Percentiles rank a stretch among this genome's conserved stretches.
Conservation (phyloP, 2,329 filamentous ascomycete genomes). For the Monilinia aucupariae region DNA sequence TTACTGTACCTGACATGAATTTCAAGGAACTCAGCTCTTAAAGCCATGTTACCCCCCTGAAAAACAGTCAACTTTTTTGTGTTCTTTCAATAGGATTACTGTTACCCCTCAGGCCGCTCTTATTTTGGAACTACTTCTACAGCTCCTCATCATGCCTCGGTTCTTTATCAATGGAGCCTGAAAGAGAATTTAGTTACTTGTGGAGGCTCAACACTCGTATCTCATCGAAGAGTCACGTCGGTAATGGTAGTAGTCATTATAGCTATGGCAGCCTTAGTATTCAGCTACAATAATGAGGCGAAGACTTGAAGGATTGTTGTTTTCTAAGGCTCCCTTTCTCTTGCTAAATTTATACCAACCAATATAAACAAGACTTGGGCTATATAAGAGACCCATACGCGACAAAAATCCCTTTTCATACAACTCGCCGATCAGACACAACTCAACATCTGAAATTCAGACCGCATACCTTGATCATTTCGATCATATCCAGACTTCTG, state of each 20-base stretch:
- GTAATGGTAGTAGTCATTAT: neutral
- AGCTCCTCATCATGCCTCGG: neutral
- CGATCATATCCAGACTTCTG: neutral
- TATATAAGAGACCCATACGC: constrained; percentile 11
- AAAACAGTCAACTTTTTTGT: neutral
- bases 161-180: constrained; percentile 4
- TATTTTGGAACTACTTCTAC: neutral
- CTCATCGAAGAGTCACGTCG: constrained; percentile 2
- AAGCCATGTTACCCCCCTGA: neutral
- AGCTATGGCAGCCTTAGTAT: constrained; percentile 9
- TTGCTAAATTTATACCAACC: constrained; percentile 34
- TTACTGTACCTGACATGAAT: neutral
- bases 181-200: neutral
- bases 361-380: neutral
- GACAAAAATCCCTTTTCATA: neutral
- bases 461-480: neutral
- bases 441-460: neutral
- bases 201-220: constrained; percentile 15
- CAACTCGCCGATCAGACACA: neutral
- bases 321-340: constrained; percentile 8
- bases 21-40: neutral
- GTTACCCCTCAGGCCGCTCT: neutral
- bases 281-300: constrained; percentile 15
- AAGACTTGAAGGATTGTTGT: constrained; percentile 9
- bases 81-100: neutral